Evolutionary conservation across 805 yeast species (phyloP).

Genomic region (Lachancea cidri): DNA sequence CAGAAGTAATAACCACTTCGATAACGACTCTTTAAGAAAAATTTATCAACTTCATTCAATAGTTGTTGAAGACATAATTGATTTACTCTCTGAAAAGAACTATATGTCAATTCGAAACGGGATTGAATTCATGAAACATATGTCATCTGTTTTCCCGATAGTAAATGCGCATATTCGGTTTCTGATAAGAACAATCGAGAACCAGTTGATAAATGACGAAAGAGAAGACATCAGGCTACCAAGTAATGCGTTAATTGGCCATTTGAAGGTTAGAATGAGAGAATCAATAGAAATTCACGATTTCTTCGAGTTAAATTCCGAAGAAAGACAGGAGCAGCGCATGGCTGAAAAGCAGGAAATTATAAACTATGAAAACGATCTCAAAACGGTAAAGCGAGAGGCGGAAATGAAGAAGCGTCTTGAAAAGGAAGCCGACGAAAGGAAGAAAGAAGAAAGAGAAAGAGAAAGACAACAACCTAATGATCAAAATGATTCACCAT

Average conservation of each 20-base stretch:
- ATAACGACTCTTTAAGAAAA: conserved; percentile 31
- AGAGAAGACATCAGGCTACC: conserved; percentile 81
- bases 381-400: conserved; percentile 15
- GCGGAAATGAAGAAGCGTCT: conserved; percentile 8
- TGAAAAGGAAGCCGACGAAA: conserved; percentile 9
- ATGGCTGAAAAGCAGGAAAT: conserved; percentile 21
- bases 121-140: conserved; percentile 67
- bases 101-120: conserved; percentile 80
- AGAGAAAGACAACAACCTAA: conserved; percentile 4
- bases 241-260: conserved; percentile 65
- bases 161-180: conserved; percentile 60
- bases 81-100: conserved; percentile 34
- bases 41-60: conserved; percentile 52
- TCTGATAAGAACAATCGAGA: conserved; percentile 43
- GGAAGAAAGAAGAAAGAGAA: conserved; percentile 2
- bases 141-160: conserved; percentile 59
- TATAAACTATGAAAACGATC: conserved; percentile 16
- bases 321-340: conserved; percentile 14
- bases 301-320: conserved; percentile 37
- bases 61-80: conserved; percentile 34
- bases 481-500: conserved; percentile 3
- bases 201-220: conserved; percentile 46
- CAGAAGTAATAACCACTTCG: conserved; percentile 35
- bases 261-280: conserved; percentile 49
- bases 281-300: conserved; percentile 52